These are phyloP conservation scores for Limnanthes douglasii DNA, from an alignment of 345 rosid genomes.

Conservation along the genomic window DNA sequence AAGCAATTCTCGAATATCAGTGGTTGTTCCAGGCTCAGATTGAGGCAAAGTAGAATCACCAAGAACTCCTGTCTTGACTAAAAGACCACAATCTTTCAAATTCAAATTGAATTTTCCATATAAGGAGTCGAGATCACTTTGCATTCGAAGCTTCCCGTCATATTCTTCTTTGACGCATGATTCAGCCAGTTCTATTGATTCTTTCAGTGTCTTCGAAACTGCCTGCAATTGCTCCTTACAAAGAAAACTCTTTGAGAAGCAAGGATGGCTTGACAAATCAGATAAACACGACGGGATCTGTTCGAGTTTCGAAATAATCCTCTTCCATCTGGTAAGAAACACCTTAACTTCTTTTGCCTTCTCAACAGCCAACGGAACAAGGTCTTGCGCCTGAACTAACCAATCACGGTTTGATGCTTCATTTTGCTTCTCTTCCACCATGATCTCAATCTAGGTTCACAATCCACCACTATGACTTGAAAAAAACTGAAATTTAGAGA, in stretches of 20 bases:
- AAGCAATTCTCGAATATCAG: slow-evolving; percentile 48
- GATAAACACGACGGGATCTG: slow-evolving; percentile 66
- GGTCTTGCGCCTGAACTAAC: slow-evolving; percentile 40
- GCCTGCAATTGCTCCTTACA: slow-evolving; percentile 87
- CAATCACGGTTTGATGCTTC: slow-evolving; percentile 15
- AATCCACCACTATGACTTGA: no score
- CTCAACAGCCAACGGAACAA: slow-evolving; percentile 47
- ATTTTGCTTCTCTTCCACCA: slow-evolving; percentile 9
- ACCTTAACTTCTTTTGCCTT: slow-evolving; percentile 47
- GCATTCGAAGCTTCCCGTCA: slow-evolving; percentile 89
- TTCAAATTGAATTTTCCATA: slow-evolving; percentile 69
- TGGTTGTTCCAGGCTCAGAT: slow-evolving; percentile 26
- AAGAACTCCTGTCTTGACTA: slow-evolving; percentile 87
- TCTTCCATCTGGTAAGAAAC: slow-evolving; percentile 75
- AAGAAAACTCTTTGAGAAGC: slow-evolving; percentile 70
- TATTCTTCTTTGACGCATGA: slow-evolving; percentile 42
- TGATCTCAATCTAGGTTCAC: slow-evolving; percentile 13
- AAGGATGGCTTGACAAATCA: slow-evolving; percentile 89
- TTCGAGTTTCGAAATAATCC: slow-evolving; percentile 54
- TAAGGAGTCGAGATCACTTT: slow-evolving; percentile 79
- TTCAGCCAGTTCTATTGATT: slow-evolving; percentile 41
- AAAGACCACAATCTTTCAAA: slow-evolving; percentile 61
- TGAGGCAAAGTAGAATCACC: slow-evolving; percentile 67
- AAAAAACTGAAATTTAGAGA: no score
- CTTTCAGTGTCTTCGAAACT: slow-evolving; percentile 44